A percentile compares a stretch with the other conserved stretches of the same genome.
Conservation (phyloP, 1,284 basidiomycete species). For the Sanghuangporus baumii region DNA sequence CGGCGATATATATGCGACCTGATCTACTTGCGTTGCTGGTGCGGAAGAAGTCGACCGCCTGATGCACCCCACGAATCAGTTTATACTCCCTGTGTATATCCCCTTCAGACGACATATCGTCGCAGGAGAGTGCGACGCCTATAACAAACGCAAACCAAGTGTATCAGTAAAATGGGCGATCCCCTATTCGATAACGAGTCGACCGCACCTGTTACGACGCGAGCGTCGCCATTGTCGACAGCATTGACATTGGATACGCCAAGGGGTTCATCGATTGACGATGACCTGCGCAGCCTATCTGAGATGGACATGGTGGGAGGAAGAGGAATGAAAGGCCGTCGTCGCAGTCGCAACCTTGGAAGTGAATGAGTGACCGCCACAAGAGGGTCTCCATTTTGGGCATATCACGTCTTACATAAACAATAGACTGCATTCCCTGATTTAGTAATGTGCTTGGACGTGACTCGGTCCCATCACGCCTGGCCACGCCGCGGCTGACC, state of each 20-base stretch:
- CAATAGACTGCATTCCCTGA: neutral
- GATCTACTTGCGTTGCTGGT: neutral
- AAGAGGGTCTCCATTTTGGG: neutral
- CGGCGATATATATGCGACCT: neutral
- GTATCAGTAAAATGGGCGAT: neutral
- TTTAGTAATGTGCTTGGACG: neutral
- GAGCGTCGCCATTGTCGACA: neutral
- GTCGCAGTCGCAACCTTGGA: neutral
- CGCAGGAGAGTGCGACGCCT: slow-evolving; percentile 13
- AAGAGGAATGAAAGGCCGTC: neutral
- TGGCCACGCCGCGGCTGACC: neutral
- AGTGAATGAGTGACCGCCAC: slow-evolving; percentile 2
- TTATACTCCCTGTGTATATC: neutral
- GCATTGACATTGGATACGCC: neutral
- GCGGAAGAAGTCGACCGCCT: slow-evolving; percentile 13
- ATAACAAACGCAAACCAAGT: neutral
- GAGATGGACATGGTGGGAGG: slow-evolving; percentile 7
- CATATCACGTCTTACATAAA: neutral
- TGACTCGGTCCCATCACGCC: neutral
- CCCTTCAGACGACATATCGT: slow-evolving; percentile 10
- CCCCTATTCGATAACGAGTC: slow-evolving; percentile 10
- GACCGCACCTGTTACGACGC: slow-evolving; percentile 7
- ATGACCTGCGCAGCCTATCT: neutral
- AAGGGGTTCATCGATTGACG: neutral
- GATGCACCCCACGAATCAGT: neutral